Percentiles rank a stretch among this genome's conserved stretches.
These are phyloP conservation scores for Cylindrodendrum hubeiense DNA, from an alignment of 2,329 filamentous ascomycete genomes.

Conservation along the genomic window DNA sequence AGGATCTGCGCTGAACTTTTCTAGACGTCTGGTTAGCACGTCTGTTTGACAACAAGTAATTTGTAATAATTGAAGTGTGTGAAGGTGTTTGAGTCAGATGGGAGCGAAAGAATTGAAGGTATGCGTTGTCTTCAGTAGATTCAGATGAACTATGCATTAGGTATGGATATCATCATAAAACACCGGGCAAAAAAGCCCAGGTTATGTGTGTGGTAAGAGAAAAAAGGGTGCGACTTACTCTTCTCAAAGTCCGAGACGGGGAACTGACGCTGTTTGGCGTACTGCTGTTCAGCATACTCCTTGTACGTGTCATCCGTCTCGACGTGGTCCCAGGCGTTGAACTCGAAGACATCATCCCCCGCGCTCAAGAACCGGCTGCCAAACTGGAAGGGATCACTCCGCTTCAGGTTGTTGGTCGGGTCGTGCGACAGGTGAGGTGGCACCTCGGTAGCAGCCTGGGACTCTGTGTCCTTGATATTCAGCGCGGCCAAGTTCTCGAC, in stretches of 20 bases:
- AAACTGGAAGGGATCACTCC: conserved; percentile 94
- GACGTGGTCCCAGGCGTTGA: conserved; percentile 99
- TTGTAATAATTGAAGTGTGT: conserved; percentile 34
- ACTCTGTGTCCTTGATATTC: conserved; percentile 41
- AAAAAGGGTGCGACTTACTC: conserved; percentile 61
- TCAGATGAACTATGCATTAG: conserved; percentile 81
- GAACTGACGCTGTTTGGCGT: conserved; percentile 83
- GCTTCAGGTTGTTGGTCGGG: conserved; percentile 81
- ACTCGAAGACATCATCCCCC: conserved; percentile 92
- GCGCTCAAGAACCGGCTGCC: conserved; percentile 88
- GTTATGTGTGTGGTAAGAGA: conserved; percentile 13
- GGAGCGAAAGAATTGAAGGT: conserved; percentile 77
- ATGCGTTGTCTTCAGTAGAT: conserved; percentile 71
- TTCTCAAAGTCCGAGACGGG: conserved; percentile 96
- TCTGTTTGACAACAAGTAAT: conserved; percentile 22
- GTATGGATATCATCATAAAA: conserved; percentile 67
- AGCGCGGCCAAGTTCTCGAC: conserved; percentile 42
- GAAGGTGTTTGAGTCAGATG: conserved; percentile 66
- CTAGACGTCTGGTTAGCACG: conserved; percentile 62
- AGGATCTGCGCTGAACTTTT: conserved; percentile 88
- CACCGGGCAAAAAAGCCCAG: conserved; percentile 47
- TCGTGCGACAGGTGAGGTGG: conserved; percentile 78
- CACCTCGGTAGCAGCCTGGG: conserved; percentile 43
- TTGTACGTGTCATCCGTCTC: conserved; percentile 91
- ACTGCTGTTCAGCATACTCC: conserved; percentile 87